A percentile compares a stretch with the other conserved stretches of the same genome.
phyloP scores from a whole-genome alignment of 345 rosid species.

The Salix viminalis region DNA sequence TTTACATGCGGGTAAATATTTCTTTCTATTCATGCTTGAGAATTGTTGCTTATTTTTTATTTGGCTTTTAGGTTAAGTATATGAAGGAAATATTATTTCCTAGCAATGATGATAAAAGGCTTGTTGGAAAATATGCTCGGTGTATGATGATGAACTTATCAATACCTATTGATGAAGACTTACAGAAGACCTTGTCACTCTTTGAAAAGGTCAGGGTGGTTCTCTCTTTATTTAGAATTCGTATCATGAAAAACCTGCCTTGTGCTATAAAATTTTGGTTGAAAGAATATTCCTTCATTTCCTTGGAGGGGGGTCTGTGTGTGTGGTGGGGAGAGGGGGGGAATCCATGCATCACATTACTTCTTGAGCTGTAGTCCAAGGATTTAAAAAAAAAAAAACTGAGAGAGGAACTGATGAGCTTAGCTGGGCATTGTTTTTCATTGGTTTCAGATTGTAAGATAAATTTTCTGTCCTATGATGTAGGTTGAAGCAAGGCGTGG shows the following conservation, averaged over 20 bases:
- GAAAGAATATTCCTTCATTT: too few species aligned
- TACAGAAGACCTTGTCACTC: slow-evolving; percentile 77
- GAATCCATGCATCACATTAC: neutral
- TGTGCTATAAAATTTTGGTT: neutral
- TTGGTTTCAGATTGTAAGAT: slow-evolving; percentile 7
- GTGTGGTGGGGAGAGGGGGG: too few species aligned
- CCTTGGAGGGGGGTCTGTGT: too few species aligned
- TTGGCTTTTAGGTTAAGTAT: slow-evolving; percentile 76
- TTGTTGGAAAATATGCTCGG: slow-evolving; percentile 52
- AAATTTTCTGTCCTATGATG: slow-evolving; percentile 11
- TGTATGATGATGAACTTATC: slow-evolving; percentile 75
- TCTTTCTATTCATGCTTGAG: neutral
- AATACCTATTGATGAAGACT: slow-evolving; percentile 71
- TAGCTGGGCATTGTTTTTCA: too few species aligned
- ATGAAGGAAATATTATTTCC: slow-evolving; percentile 74
- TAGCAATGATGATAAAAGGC: slow-evolving; percentile 50
- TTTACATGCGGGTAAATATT: neutral
- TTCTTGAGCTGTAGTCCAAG: neutral
- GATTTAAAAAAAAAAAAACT: too few species aligned
- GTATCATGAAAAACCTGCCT: neutral
- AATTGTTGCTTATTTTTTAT: slow-evolving; percentile 41
- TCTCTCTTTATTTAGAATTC: neutral
- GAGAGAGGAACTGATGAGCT: too few species aligned
- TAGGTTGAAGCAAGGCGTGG: slow-evolving; percentile 96
- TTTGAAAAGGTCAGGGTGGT: slow-evolving; percentile 68